phyloP scores from a whole-genome alignment of 306 rosid species.

The Glycyrrhiza uralensis region DNA sequence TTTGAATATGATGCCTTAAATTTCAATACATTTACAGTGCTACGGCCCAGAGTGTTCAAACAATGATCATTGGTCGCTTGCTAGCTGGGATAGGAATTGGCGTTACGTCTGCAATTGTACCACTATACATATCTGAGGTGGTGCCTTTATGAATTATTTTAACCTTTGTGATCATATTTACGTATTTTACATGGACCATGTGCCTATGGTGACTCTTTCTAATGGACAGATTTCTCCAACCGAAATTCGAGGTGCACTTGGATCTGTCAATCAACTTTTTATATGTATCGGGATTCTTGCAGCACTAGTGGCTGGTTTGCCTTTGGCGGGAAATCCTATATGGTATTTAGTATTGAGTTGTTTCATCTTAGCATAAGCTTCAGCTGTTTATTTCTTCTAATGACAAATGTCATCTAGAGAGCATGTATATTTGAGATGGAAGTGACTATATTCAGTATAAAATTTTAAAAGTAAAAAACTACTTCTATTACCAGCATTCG shows the following conservation, averaged over 20 bases:
- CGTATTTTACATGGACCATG: neutral
- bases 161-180: neutral
- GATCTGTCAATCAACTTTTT: constrained; percentile 86
- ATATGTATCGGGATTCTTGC: constrained; percentile 89
- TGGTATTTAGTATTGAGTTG: constrained; percentile 57
- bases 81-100: constrained; percentile 95
- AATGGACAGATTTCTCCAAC: constrained; percentile 87
- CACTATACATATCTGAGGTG: constrained; percentile 96
- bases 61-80: constrained; percentile 80
- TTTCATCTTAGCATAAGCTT: constrained; percentile 15
- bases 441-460: neutral
- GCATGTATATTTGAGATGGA: neutral
- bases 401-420: neutral
- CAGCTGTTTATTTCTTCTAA: constrained; percentile 15
- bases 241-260: constrained; percentile 90
- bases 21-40: constrained; percentile 51
- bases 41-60: constrained; percentile 79
- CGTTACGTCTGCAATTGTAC: constrained; percentile 88
- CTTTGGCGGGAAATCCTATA: constrained; percentile 75
- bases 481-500: neutral
- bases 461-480: neutral
- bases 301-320: constrained; percentile 86
- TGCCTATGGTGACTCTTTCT: neutral
- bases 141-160: constrained; percentile 1
- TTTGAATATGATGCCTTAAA: constrained; percentile 7